Conservation (phyloP, 495 filamentous ascomycete genomes). For the Chaetomium tenue region DNA sequence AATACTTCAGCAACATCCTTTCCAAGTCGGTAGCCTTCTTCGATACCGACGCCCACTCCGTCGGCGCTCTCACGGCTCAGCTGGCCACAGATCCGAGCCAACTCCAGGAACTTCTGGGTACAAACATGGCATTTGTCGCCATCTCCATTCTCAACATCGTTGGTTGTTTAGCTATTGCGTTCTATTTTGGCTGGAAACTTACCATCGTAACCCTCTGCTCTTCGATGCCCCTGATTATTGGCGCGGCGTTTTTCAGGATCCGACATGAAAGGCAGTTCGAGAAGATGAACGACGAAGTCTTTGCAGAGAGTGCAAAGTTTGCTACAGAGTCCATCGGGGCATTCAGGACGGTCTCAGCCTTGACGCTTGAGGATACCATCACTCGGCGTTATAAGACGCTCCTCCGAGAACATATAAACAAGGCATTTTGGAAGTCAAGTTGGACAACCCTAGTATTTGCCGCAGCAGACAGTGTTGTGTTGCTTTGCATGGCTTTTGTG, state of each 20-base stretch:
- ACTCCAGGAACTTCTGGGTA: conserved; percentile 62
- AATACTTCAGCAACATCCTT: conserved; percentile 61
- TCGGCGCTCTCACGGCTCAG: conserved; percentile 50
- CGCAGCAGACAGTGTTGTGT: conserved; percentile 47
- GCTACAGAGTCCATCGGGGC: conserved; percentile 57
- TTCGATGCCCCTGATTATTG: conserved; percentile 51
- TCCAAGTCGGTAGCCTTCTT: conserved; percentile 57
- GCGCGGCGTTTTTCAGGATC: conserved; percentile 52
- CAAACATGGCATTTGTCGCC: conserved; percentile 51
- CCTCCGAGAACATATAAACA: conserved; percentile 50
- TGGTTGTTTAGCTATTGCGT: conserved; percentile 50
- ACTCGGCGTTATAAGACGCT: conserved; percentile 49
- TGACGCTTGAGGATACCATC: conserved; percentile 56
- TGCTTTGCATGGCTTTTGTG: conserved; percentile 57
- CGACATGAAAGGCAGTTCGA: conserved; percentile 55
- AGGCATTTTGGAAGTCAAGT: conserved; percentile 52
- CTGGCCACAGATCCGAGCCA: conserved; percentile 60
- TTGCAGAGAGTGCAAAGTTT: conserved; percentile 56
- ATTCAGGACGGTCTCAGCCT: conserved; percentile 55
- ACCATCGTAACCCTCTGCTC: conserved; percentile 51
- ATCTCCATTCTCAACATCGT: conserved; percentile 51
- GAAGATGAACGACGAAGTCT: conserved; percentile 50
- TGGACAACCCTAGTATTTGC: conserved; percentile 53
- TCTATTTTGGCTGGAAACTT: conserved; percentile 59
- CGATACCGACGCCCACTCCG: conserved; percentile 51